phyloP scores from a whole-genome alignment of 1,139 yeast genomes.

The Kluyveromyces sp. region DNA sequence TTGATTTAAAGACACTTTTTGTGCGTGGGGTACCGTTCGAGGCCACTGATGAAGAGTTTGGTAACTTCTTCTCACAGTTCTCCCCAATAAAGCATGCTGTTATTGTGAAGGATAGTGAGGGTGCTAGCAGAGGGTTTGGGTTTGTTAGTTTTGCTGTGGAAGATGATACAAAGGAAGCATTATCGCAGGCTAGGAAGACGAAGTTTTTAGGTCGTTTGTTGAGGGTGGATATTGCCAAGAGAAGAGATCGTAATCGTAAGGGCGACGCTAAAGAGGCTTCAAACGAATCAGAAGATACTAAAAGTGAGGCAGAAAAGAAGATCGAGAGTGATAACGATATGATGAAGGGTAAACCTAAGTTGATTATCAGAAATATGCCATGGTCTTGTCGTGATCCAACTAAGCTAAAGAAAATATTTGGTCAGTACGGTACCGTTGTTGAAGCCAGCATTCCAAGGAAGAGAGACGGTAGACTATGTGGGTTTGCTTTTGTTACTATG shows the following conservation, averaged over 20 bases:
- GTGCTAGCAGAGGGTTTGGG: constrained; percentile 84
- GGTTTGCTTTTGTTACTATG: constrained; percentile 94
- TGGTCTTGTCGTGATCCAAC: constrained; percentile 87
- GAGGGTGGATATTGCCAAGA: constrained; percentile 81
- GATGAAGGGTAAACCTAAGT: constrained; percentile 69
- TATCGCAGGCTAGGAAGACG: constrained; percentile 55
- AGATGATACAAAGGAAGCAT: constrained; percentile 76
- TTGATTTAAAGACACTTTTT: constrained; percentile 58
- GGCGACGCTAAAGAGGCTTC: constrained; percentile 15
- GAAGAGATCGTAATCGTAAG: constrained; percentile 59
- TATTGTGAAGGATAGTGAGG: constrained; percentile 70
- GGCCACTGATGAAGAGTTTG: constrained; percentile 72
- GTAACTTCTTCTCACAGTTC: constrained; percentile 80
- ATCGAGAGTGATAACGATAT: constrained; percentile 32
- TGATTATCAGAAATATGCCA: constrained; percentile 86
- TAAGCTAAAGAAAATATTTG: constrained; percentile 59
- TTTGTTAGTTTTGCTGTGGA: constrained; percentile 84
- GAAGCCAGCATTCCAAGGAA: constrained; percentile 89
- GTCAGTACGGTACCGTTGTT: constrained; percentile 75
- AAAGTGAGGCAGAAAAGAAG: constrained; percentile 20
- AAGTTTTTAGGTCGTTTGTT: constrained; percentile 62
- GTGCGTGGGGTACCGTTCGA: constrained; percentile 76
- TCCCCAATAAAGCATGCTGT: constrained; percentile 96
- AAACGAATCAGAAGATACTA: constrained; percentile 13
- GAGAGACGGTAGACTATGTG: constrained; percentile 82